Evolutionary conservation across 1,284 basidiomycete genomes (phyloP).

Genomic region (Ceratobasidium sp.): DNA sequence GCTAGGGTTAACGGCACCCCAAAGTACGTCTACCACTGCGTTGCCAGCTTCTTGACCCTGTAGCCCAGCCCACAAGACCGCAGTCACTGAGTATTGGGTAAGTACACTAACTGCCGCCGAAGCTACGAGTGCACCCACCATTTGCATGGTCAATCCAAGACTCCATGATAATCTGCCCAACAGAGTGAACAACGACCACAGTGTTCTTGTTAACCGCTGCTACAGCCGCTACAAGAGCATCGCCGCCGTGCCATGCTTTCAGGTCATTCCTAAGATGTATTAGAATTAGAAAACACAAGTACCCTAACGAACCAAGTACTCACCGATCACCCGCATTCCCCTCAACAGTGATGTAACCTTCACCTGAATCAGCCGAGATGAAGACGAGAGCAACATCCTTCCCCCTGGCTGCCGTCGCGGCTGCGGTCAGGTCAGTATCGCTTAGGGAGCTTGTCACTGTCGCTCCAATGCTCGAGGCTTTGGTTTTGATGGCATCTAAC

Average conservation of each 20-base stretch:
- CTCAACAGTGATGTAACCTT: conserved; percentile 60
- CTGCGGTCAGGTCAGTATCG: conserved; percentile 45
- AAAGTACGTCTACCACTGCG: conserved; percentile 68
- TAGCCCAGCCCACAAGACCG: conserved; percentile 47
- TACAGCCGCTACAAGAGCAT: conserved; percentile 54
- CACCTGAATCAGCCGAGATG: conserved; percentile 66
- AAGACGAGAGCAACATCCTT: conserved; percentile 67
- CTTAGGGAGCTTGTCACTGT: conserved; percentile 60
- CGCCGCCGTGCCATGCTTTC: conserved; percentile 50
- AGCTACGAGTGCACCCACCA: conserved; percentile 42
- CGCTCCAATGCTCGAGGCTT: conserved; percentile 58
- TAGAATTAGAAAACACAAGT: neutral
- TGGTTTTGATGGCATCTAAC: conserved; percentile 52
- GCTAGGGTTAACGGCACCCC: conserved; percentile 69
- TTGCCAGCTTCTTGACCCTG: conserved; percentile 66
- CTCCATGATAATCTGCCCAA: conserved; percentile 57
- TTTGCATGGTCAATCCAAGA: conserved; percentile 55
- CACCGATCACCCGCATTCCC: conserved; percentile 58
- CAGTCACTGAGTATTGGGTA: conserved; percentile 11
- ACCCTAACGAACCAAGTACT: conserved; percentile 53
- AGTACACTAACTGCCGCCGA: neutral
- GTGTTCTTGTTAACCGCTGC: conserved; percentile 57
- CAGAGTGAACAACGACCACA: conserved; percentile 61
- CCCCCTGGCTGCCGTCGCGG: conserved; percentile 44
- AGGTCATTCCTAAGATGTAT: conserved; percentile 53